Base-by-base conservation (phyloP, 805 yeast species). In the Ogataea ganodermae region DNA sequence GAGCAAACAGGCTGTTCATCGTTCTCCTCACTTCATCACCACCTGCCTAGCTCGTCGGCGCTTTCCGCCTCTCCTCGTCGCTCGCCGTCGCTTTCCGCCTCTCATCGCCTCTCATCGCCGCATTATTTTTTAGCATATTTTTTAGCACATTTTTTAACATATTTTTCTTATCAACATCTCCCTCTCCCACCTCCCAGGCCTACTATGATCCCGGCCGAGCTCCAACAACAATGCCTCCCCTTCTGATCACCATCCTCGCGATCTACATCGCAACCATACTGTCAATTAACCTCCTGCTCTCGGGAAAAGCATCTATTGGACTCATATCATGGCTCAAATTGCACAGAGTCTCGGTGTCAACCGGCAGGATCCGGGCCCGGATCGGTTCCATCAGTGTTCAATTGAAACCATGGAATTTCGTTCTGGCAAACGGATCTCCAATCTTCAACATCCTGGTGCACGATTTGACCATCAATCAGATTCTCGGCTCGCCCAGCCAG, bases 311-410 rank as follows among this genome's bases (percentile, higher is more conserved):
- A 2, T 52, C 62, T 3, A 35, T 63, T 13, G 57, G 60, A 6
- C 47, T 61, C 27, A 36, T 62, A 8, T 58, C 63, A 3, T 60
- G 63, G 65, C 41, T 60, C 22, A 48, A 51, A 21, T 14, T 62
- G 10, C 42, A 55, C 22, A 41, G 57, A 21, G 37, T 63, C 5
- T 46, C 47, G 3, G 31, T 51, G 13, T 37, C 49, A 17, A 23
- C 49, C 8, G 18, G 44, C 4, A 43, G 47, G 3, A 38, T 45
- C 27, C 21, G 41, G 1, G 16, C 59, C 4, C 20, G 33, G 2
- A 41, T 59, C 16, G 35, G 52, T 5, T 52, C 62, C 1, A 35
- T 62, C 13, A 37, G 47, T 9, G 14, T 60, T 2, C 51, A 46
- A 22, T 23, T 61, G 18, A 44, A 48, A 12, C 60, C 60, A 1